These are phyloP conservation scores for Blechomonas ayalai DNA, from an alignment of 208 protist species.

Conservation along the genomic window DNA sequence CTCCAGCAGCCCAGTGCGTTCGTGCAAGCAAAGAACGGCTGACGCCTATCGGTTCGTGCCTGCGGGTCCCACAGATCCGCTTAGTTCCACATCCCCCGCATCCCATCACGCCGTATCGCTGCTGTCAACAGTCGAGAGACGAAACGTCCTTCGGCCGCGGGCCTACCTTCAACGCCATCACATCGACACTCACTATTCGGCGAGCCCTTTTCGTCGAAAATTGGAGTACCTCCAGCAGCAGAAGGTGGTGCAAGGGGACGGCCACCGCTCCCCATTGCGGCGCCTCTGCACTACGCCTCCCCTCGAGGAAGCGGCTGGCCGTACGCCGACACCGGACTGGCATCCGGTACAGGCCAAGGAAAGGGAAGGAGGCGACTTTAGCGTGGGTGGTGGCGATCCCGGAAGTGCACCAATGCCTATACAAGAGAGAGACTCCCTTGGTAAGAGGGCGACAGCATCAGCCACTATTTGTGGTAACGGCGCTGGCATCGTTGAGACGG, in stretches of 20 bases:
- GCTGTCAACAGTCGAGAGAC: slow-evolving; percentile 60
- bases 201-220: slow-evolving; percentile 5
- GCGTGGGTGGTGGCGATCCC: too few species aligned
- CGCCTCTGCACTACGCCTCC: not conserved
- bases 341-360: too few species aligned
- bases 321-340: not conserved
- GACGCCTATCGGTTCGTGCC: not conserved
- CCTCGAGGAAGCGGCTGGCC: not conserved
- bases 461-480: too few species aligned
- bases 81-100: slow-evolving; percentile 5
- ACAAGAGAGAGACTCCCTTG: too few species aligned
- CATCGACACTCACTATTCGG: slow-evolving; percentile 6
- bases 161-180: slow-evolving; percentile 43
- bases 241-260: not conserved
- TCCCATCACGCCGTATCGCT: slow-evolving; percentile 67
- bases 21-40: too few species aligned
- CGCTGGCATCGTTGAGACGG: slow-evolving; percentile 3
- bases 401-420: too few species aligned
- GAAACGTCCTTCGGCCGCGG: slow-evolving; percentile 59
- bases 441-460: too few species aligned
- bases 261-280: not conserved
- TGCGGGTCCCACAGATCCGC: not conserved
- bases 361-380: too few species aligned
- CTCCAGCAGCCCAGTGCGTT: not conserved
- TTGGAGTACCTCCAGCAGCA: slow-evolving; percentile 1